Evolutionary conservation across 208 protist genomes (phyloP), one percentile per base, ranked within the genome.

Genomic region (Wallacemonas sp.): DNA sequence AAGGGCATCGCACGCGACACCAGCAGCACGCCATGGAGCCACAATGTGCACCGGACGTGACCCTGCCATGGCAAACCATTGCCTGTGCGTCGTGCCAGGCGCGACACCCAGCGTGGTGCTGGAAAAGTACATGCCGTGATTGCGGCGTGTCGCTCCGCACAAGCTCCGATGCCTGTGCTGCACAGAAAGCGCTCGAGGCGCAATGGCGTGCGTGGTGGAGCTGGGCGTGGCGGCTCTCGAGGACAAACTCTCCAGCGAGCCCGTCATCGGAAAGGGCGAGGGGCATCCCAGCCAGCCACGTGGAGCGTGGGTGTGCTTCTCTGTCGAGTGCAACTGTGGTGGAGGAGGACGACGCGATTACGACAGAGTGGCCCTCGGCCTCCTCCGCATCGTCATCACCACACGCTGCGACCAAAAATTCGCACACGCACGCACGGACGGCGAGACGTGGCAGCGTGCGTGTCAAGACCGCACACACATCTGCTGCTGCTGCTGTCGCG

Each of bases 31-130:
- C 24, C 19, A 22, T 47, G 39, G 21, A 21, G 6, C 19, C 12
- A n/a, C 41, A n/a, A n/a, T 56, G 33, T 8, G 15, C 33, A 26
- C 38, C 31, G 1, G 70, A 71, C 11, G 46, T 72, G 19, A 65
- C 66, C 11, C 55, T 77, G 14, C 74, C 76, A 28, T 90, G 83
- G 83, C 49, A 47, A n/a, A 80, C 72, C 51, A 62, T 64, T 30
- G 11, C 49, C 17, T 90, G 83, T 45, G 28, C 12, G 6, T 22
- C 19, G 17, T 90, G 83, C 53, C 34, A 44, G 15, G 60, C 70
- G 1, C 53, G 28, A 17, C 74, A 74, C 26, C 61, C 72, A 42
- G 67, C 69, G 17, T 80, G 75, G 75, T 55, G 58, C 31, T 5
- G 8, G 19, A 9, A 58, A 9, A 39, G 54, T 44, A 21, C 67